phyloP scores from a whole-genome alignment of 192 early-diverging fungal genomes.

The Thoreauomyces humboldtii region DNA sequence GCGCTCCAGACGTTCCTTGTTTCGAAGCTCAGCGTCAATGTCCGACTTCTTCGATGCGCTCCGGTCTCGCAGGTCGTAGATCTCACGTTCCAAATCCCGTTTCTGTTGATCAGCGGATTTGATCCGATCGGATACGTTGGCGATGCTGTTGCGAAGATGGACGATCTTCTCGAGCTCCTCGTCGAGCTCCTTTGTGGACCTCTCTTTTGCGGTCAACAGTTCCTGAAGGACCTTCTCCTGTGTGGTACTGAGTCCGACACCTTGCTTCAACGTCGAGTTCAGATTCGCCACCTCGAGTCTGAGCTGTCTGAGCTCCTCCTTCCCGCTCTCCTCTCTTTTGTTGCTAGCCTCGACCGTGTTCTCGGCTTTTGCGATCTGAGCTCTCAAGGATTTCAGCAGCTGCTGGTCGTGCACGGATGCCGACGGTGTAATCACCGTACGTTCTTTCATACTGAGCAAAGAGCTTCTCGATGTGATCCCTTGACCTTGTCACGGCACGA shows the following conservation, averaged over 20 bases:
- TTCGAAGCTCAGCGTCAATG: conserved; percentile 56
- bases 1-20: conserved; percentile 57
- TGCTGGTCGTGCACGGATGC: conserved; percentile 41
- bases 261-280: conserved; percentile 52
- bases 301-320: conserved; percentile 53
- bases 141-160: conserved; percentile 42
- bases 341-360: conserved; percentile 40
- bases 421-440: conserved; percentile 33
- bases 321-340: conserved; percentile 47
- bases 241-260: conserved; percentile 52
- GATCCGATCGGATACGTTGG: conserved; percentile 54
- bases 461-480: conserved; percentile 37
- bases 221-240: conserved; percentile 59
- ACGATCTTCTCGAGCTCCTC: conserved; percentile 60
- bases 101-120: conserved; percentile 46
- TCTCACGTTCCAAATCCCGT: conserved; percentile 53
- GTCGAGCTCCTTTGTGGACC: conserved; percentile 51
- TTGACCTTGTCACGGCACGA: conserved; percentile 38
- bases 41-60: conserved; percentile 56
- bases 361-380: conserved; percentile 50
- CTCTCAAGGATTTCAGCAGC: conserved; percentile 41
- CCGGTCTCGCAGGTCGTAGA: conserved; percentile 54
- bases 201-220: conserved; percentile 54
- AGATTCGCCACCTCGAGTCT: conserved; percentile 49
- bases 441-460: conserved; percentile 35